Conservation (phyloP, 805 yeast species). For the Maudiozyma bulderi region DNA sequence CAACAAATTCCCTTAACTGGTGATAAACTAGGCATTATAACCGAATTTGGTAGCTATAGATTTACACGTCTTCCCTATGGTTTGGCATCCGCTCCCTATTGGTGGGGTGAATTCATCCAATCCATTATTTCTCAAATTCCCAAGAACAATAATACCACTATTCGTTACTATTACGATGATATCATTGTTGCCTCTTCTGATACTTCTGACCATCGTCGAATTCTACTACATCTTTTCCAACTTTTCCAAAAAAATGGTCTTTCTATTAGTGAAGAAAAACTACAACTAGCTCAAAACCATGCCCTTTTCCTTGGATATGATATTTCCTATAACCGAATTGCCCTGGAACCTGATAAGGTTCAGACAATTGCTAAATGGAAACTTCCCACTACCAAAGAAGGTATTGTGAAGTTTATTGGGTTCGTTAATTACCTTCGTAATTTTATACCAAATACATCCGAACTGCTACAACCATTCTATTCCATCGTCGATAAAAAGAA, state of each 20-base stretch:
- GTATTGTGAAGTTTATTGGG: slow-evolving; percentile 2
- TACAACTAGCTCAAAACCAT: neutral
- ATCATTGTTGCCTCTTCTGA: neutral
- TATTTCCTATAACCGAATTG: neutral
- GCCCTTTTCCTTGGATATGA: neutral
- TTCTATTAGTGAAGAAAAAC: slow-evolving; percentile 2
- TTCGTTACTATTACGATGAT: neutral
- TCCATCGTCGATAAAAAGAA: neutral
- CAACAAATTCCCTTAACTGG: neutral
- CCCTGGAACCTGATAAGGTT: neutral
- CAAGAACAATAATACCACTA: neutral
- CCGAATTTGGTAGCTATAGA: neutral
- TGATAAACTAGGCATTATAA: neutral
- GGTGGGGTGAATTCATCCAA: slow-evolving; percentile 1
- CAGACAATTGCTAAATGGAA: neutral
- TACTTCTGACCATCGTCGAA: neutral
- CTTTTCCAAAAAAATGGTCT: neutral
- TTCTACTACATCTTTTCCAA: neutral
- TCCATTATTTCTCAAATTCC: neutral
- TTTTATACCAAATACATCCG: slow-evolving; percentile 3
- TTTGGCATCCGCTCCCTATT: slow-evolving; percentile 1
- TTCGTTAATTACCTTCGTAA: slow-evolving; percentile 5
- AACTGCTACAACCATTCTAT: slow-evolving; percentile 1
- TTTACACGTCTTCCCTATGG: neutral
- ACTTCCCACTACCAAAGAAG: neutral